Evolutionary conservation across 257 asterid genomes (phyloP).

Genomic region (Prunella vulgaris): DNA sequence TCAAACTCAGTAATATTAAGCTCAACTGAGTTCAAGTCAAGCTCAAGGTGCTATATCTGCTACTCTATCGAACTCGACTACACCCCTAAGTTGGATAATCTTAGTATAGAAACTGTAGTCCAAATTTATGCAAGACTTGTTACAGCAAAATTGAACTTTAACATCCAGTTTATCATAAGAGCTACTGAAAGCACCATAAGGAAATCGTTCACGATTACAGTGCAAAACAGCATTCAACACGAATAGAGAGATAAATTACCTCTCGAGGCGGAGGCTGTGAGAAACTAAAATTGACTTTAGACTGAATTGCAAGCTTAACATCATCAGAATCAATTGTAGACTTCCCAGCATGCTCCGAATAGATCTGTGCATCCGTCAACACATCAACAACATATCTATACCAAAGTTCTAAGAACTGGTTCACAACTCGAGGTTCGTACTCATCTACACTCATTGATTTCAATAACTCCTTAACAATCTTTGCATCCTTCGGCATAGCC

Average conservation of each 20-base stretch:
- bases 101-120: background rate
- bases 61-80: no score
- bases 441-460: conserved; percentile 93
- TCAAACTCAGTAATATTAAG: no score
- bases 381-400: conserved; percentile 76
- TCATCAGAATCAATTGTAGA: conserved; percentile 71
- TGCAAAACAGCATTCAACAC: background rate
- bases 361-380: conserved; percentile 73
- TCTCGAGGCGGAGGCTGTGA: conserved; percentile 91
- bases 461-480: conserved; percentile 67
- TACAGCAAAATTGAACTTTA: background rate
- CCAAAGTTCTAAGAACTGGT: conserved; percentile 81
- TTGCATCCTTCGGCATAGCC: conserved; percentile 83
- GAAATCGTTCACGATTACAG: background rate
- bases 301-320: conserved; percentile 78
- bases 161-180: background rate
- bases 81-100: no score
- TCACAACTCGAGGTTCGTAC: conserved; percentile 77
- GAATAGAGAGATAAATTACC: conserved; percentile 35
- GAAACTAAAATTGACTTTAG: conserved; percentile 84
- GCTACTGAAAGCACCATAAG: background rate
- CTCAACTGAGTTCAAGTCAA: background rate
- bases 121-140: no score
- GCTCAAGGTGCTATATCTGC: background rate
- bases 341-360: conserved; percentile 84